These are phyloP conservation scores for Boletellus ananas DNA, from an alignment of 768 basidiomycete genomes.

Conservation along the genomic window DNA sequence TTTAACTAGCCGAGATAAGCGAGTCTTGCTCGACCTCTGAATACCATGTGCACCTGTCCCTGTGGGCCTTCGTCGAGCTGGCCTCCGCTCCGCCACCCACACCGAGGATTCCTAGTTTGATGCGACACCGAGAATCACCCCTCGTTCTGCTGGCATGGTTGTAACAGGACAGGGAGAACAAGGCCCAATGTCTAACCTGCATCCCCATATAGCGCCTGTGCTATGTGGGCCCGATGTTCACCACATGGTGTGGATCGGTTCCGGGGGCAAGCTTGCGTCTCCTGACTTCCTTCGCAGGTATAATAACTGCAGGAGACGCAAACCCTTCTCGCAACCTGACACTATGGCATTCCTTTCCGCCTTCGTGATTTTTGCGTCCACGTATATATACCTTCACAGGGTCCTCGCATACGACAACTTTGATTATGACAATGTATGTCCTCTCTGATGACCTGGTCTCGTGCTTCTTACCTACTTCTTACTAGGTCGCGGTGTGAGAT, in stretches of 20 bases:
- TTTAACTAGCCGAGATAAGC: no score
- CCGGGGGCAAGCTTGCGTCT: neutral
- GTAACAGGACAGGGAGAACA: no score
- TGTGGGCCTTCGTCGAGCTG: slow-evolving; percentile 1
- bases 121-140: neutral
- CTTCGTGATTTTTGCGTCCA: slow-evolving; percentile 1
- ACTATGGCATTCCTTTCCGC: slow-evolving; percentile 11
- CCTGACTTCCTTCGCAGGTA: slow-evolving; percentile 6
- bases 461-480: slow-evolving; percentile 3
- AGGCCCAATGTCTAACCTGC: no score
- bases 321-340: neutral
- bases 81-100: neutral
- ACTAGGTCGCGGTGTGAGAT: slow-evolving; percentile 54
- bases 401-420: slow-evolving; percentile 49
- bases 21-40: slow-evolving; percentile 9
- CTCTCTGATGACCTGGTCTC: neutral
- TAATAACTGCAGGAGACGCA: slow-evolving; percentile 12
- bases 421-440: slow-evolving; percentile 60
- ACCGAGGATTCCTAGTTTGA: slow-evolving; percentile 5
- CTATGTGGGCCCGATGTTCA: slow-evolving; percentile 1
- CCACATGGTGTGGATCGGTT: slow-evolving; percentile 10
- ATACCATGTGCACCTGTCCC: slow-evolving; percentile 12
- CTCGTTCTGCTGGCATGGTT: slow-evolving; percentile 2
- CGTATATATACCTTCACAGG: slow-evolving; percentile 10
- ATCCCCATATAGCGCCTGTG: slow-evolving; percentile 12